Evolutionary conservation across 495 filamentous ascomycete species (phyloP), one percentile per base, ranked within the genome.

Genomic region (Penicillium atrosanguineum): DNA sequence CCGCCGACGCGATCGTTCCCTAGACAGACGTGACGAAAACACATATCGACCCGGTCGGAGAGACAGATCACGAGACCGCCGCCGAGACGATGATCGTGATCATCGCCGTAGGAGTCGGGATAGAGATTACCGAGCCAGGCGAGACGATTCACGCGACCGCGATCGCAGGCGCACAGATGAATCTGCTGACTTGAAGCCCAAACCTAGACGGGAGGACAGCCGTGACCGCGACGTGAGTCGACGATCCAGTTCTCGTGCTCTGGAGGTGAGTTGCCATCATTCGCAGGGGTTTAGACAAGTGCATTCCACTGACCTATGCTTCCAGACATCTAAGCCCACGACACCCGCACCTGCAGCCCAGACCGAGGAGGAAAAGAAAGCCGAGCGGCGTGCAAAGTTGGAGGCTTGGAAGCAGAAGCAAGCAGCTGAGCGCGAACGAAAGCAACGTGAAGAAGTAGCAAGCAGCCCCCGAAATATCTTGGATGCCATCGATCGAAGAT

Each of bases 351-450:
- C 79, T 46, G 62, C 79, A 48, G 70, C 76, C 28, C 83, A 82
- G 60, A 83, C 87, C 16, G 90, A 92, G 54, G 87, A 88, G 49
- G 87, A 94, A 38, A 93, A 94, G 64, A 89, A 91, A 63, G 88
- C 85, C 42, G 89, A 95, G 65, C 76, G 88, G 46, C 77, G 92
- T 31, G 89, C 91, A 26, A 93, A 91, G 55, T 67, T 96, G 29
- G 88, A 92, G 68, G 89, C 90, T 56, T 95, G 91, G 91, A 96
- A 95, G 69, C 85, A 88, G 67, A 94, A 95, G 60, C 87, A 90
- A 56, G 82, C 82, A 16, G 90, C 88, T 36, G 83, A 91, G 61
- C 86, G 88, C 57, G 88, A 88, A 62, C 80, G 80, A 44, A 91
- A 90, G 60, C 85, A 89, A 65, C 86, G 85, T 50, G 85, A 86